Base-by-base conservation (phyloP, 768 basidiomycete genomes). In the Auriscalpium microsporum region DNA sequence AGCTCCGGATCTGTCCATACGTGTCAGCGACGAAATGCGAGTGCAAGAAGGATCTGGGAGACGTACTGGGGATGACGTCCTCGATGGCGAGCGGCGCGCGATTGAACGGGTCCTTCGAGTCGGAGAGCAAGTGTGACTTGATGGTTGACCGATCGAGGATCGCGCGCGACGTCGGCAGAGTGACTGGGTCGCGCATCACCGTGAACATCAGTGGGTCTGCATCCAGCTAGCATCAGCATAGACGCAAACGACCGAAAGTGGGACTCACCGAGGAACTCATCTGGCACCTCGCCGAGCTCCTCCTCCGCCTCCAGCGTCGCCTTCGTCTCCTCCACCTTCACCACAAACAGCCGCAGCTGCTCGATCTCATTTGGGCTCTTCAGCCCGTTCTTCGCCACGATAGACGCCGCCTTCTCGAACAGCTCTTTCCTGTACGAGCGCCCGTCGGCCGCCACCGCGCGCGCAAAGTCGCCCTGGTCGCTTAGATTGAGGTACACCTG, bases 91-190 rank as follows among this genome's bases (percentile, higher is more conserved):
- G 74, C 2, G 95, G 91, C 36, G 77, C 73, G 33, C 96, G 86
- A 70, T 97, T 99, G 80, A 98, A 99, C 1, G 96, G 96, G 69
- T 99, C 96, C 52, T 83, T 90, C 16, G 84, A 71, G 63, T 96
- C 94, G 0, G 93, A 95, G 17, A 99, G 74, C 37, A 97, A 73
- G 68, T 96, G 94, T 1, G 93, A 88, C 64, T 95, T 95, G 75
- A 99, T 98, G 2, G 94, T 97, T 2, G 87, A 77, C 21, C 90
- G 82, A 68, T 99, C 96, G 45, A 99, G 68, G 36, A 89, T 78
- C 0, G 81, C 73, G 52, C 75, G 77, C 2, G 94, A 97, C 0
- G 87, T 84, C 0, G 96, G 96, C 35, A 99, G 69, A 34, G 82
- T 80, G 55, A 98, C 94, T 3, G 96, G 96, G 68, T 99, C 93